These are phyloP conservation scores for Avena eriantha DNA, from an alignment of 176 grass and related monocot species.

Conservation along the genomic window DNA sequence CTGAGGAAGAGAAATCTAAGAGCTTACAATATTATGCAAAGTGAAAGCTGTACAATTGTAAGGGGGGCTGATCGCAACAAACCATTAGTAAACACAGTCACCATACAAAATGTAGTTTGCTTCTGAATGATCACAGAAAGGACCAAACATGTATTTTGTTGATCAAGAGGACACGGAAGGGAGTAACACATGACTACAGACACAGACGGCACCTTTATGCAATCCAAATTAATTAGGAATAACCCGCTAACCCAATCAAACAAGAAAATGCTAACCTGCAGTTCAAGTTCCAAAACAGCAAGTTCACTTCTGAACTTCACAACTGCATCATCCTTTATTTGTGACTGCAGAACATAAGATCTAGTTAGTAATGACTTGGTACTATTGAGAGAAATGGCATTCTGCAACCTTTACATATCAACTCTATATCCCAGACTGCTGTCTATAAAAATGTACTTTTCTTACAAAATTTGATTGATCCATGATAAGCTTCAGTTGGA, in stretches of 20 bases:
- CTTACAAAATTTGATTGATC: not conserved
- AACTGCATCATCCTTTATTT: conserved; percentile 71
- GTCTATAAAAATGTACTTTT: conserved; percentile 6
- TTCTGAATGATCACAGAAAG: conserved; percentile 27
- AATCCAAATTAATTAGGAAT: conserved; percentile 14
- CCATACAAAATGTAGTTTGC: not conserved
- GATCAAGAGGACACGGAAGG: not conserved
- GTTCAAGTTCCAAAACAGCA: conserved; percentile 91
- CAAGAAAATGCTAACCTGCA: conserved; percentile 64
- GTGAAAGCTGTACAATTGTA: not conserved
- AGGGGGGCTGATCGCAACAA: not conserved
- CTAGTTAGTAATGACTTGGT: conserved; percentile 25
- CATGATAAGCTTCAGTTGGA: conserved; percentile 17
- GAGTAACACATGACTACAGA: not conserved
- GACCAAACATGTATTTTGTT: conserved; percentile 3
- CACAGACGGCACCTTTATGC: not conserved
- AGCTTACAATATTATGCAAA: conserved; percentile 1
- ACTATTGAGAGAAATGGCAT: conserved; percentile 27
- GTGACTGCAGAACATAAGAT: conserved; percentile 62
- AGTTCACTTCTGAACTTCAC: conserved; percentile 87
- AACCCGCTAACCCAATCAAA: not conserved
- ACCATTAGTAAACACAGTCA: not conserved
- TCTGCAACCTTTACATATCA: conserved; percentile 3
- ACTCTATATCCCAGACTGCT: not conserved
- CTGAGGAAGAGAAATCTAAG: not conserved